These are phyloP conservation scores for Rutidosis leptorrhynchoides DNA, from an alignment of 129 eudicot species.

Conservation along the genomic window DNA sequence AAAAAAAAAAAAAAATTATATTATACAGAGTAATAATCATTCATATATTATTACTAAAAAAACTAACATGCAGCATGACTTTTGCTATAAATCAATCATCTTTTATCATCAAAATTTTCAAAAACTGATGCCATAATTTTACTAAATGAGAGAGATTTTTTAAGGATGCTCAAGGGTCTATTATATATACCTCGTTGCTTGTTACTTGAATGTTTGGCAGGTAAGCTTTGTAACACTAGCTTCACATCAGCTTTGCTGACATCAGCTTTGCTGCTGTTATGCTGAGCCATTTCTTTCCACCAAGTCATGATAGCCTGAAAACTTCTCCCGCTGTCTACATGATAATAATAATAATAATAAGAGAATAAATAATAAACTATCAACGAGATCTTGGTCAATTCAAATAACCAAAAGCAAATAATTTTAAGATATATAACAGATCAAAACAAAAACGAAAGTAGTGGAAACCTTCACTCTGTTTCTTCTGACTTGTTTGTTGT, in stretches of 20 bases:
- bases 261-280: constrained; percentile 44
- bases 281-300: constrained; percentile 97
- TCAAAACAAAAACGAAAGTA: background rate
- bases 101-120: no score
- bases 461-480: constrained; percentile 40
- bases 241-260: constrained; percentile 33
- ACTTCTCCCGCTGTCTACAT: constrained; percentile 48
- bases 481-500: constrained; percentile 35
- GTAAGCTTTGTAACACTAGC: constrained; percentile 27
- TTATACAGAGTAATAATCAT: no score
- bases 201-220: constrained; percentile 27
- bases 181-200: constrained; percentile 53
- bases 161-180: background rate
- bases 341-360: no score
- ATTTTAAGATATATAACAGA: constrained; percentile 6
- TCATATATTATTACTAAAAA: no score
- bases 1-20: no score
- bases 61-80: background rate
- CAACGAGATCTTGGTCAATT: constrained; percentile 2
- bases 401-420: constrained; percentile 1
- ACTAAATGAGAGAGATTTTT: background rate
- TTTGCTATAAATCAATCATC: no score
- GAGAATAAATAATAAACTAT: background rate
- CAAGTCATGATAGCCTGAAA: constrained; percentile 88
- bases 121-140: no score